phyloP scores from a whole-genome alignment of 2,329 filamentous ascomycete genomes.

The Phaeosphaeriaceae sp. region DNA sequence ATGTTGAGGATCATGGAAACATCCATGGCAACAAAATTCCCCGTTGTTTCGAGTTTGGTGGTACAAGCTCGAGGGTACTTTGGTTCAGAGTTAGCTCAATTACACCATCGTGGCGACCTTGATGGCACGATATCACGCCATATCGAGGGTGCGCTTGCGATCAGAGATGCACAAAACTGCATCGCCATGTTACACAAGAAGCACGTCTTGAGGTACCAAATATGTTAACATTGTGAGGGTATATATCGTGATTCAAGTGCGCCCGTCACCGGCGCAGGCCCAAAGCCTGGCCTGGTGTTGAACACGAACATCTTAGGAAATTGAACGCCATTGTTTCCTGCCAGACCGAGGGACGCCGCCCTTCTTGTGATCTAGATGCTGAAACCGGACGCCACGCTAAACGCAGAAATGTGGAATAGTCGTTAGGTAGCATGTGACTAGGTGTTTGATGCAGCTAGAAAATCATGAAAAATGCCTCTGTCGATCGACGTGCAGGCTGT shows the following conservation, averaged over 20 bases:
- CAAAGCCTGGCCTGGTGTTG: neutral
- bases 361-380: neutral
- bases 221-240: neutral
- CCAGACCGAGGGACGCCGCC: conserved; percentile 1
- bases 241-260: neutral
- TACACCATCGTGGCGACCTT: conserved; percentile 3
- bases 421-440: neutral
- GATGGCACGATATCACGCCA: conserved; percentile 27
- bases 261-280: neutral
- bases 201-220: conserved; percentile 2
- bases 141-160: conserved; percentile 6
- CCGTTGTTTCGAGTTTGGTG: neutral
- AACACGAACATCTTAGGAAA: neutral
- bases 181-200: conserved; percentile 5
- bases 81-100: neutral
- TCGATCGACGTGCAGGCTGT: neutral
- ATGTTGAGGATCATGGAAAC: neutral
- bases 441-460: neutral
- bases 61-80: neutral
- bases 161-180: neutral
- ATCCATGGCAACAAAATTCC: neutral
- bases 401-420: neutral
- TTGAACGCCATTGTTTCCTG: neutral
- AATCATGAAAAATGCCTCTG: conserved; percentile 2
- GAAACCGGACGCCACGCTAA: neutral